A percentile compares a stretch with the other conserved stretches of the same genome.
phyloP scores from a whole-genome alignment of 768 basidiomycete species.

The Phylloporus sp. region DNA sequence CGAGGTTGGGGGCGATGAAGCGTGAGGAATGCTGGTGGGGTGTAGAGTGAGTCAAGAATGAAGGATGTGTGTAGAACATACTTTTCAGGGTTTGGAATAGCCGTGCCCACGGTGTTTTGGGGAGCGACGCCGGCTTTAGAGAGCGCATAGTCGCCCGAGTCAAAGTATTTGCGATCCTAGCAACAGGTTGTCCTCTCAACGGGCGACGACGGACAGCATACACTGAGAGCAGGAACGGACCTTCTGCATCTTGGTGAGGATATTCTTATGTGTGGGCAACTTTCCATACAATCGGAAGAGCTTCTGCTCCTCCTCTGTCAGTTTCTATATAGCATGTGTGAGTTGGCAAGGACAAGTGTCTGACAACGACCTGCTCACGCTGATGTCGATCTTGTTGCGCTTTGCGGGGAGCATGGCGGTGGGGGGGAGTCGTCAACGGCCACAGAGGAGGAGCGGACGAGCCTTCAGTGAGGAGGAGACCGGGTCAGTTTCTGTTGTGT shows the following conservation, averaged over 20 bases:
- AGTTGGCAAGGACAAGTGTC: constrained; percentile 1
- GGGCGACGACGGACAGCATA: constrained; percentile 1
- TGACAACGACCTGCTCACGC: constrained; percentile 49
- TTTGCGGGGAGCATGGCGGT: constrained; percentile 64
- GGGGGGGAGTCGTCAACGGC: constrained; percentile 13
- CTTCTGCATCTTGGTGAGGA: constrained; percentile 94
- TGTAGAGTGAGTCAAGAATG: neutral
- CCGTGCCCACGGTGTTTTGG: constrained; percentile 86
- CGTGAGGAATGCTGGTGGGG: constrained; percentile 76
- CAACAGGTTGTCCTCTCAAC: constrained; percentile 6
- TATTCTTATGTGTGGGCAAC: constrained; percentile 89
- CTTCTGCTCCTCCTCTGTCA: constrained; percentile 89
- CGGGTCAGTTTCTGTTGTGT: constrained; percentile 11
- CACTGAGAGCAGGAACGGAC: constrained; percentile 37
- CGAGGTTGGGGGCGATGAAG: constrained; percentile 62
- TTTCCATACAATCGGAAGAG: constrained; percentile 94
- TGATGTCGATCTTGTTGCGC: constrained; percentile 93
- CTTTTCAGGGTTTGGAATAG: constrained; percentile 98
- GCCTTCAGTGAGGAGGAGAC: constrained; percentile 8
- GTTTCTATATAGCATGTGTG: constrained; percentile 47
- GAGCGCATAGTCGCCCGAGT: constrained; percentile 97
- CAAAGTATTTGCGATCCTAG: constrained; percentile 98
- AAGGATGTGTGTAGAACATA: constrained; percentile 37
- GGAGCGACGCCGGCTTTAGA: constrained; percentile 93
- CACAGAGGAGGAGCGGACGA: constrained; percentile 26